phyloP scores from a whole-genome alignment of 176 grass and related monocot species.

The Musa acuminata region DNA sequence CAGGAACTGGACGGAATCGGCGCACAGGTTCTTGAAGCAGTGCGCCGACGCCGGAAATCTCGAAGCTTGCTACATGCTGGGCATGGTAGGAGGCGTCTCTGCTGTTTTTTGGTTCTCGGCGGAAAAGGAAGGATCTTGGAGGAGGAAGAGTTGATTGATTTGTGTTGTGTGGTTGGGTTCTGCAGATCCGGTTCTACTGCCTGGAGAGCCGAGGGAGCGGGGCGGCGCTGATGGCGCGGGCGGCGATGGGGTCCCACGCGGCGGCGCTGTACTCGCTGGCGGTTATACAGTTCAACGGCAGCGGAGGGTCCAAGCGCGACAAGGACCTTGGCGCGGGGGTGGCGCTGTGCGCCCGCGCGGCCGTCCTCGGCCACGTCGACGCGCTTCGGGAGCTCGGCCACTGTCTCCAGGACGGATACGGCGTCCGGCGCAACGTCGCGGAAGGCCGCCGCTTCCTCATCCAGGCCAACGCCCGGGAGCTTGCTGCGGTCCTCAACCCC shows the following conservation, averaged over 20 bases:
- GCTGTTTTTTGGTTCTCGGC: background rate
- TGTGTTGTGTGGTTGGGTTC: background rate
- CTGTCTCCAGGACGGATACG: no score
- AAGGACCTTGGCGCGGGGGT: conserved; percentile 17
- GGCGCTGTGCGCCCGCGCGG: conserved; percentile 26
- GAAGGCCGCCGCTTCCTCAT: conserved; percentile 35
- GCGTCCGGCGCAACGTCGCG: background rate
- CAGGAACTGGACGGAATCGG: conserved; percentile 29
- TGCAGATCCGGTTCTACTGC: conserved; percentile 51
- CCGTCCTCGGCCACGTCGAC: conserved; percentile 31
- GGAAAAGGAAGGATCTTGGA: background rate
- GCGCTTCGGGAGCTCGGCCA: no score
- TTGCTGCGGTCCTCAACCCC: conserved; percentile 1
- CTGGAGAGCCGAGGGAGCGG: conserved; percentile 25
- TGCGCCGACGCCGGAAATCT: conserved; percentile 50
- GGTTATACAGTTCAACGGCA: no score
- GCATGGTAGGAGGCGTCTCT: conserved; percentile 36
- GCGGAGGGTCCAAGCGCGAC: conserved; percentile 14
- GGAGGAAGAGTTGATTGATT: background rate
- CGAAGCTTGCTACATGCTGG: conserved; percentile 58
- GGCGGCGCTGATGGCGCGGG: conserved; percentile 9
- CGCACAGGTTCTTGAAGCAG: conserved; percentile 39
- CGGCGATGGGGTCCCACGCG: no score
- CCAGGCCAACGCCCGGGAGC: conserved; percentile 34
- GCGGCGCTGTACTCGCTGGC: no score